These are phyloP conservation scores for Crithidia bombi DNA, from an alignment of 208 protist genomes.

Conservation along the genomic window DNA sequence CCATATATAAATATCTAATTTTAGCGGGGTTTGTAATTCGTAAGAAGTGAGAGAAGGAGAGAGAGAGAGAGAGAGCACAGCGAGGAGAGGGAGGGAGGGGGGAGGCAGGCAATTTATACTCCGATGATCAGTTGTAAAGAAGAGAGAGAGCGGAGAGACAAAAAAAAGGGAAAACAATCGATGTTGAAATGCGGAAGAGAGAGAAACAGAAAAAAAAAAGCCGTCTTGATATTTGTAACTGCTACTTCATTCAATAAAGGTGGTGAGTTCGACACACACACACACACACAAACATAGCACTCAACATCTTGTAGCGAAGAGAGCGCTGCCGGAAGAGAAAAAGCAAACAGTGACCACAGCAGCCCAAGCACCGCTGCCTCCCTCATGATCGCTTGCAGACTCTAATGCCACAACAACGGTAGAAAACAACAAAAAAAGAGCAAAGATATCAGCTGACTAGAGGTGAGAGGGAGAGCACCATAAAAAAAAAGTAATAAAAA, in stretches of 20 bases:
- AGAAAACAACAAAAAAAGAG: constrained; percentile 11
- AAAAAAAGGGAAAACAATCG: neutral
- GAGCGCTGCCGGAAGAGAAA: constrained; percentile 4
- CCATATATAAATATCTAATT: no score
- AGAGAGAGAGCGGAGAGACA: neutral
- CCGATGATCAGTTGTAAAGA: neutral
- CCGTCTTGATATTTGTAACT: no score
- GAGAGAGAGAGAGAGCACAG: neutral
- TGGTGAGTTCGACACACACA: no score
- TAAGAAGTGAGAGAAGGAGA: neutral
- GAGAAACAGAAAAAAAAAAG: neutral
- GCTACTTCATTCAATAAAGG: no score
- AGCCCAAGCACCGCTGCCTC: no score
- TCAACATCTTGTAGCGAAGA: no score
- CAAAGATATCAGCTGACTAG: constrained; percentile 1
- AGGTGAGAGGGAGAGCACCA: constrained; percentile 1
- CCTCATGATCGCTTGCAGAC: no score
- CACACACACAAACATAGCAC: neutral
- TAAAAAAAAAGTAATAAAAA: neutral
- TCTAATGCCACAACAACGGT: constrained; percentile 21
- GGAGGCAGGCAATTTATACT: neutral
- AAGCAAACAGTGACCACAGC: neutral
- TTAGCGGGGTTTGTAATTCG: no score
- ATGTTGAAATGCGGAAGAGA: neutral
- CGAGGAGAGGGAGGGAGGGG: neutral